These are phyloP conservation scores for Alliaria petiolata DNA, from an alignment of 345 rosid genomes.

Conservation along the genomic window DNA sequence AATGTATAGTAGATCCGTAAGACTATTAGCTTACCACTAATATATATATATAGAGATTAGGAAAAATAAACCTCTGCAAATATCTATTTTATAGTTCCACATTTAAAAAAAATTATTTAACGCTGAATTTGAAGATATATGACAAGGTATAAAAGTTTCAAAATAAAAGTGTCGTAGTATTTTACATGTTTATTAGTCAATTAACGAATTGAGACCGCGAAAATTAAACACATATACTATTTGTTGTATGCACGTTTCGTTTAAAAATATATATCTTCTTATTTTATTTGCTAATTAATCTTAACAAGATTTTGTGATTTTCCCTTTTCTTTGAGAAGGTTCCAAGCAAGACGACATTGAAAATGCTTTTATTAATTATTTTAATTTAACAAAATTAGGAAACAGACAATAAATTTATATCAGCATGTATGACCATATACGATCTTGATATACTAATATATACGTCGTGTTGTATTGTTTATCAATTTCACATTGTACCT, in stretches of 20 bases:
- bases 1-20: neutral
- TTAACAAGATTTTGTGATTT: neutral
- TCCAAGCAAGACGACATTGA: constrained; percentile 12
- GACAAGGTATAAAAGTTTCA: neutral
- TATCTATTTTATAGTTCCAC: neutral
- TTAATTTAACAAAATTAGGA: neutral
- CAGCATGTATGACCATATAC: neutral
- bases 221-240: neutral
- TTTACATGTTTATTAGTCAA: neutral
- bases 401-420: constrained; percentile 3
- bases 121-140: neutral
- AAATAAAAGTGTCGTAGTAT: too few relatives aligned
- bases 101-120: too few relatives aligned
- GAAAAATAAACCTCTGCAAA: neutral
- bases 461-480: neutral
- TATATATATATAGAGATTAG: neutral
- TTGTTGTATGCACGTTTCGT: constrained; percentile 11
- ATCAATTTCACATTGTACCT: constrained; percentile 2
- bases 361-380: neutral
- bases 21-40: too few relatives aligned
- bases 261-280: neutral
- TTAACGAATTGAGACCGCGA: neutral
- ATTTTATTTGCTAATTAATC: neutral
- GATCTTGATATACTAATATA: neutral
- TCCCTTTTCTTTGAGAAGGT: constrained; percentile 9